Conservation (phyloP, 345 rosid species). For the Syzygium aqueum region DNA sequence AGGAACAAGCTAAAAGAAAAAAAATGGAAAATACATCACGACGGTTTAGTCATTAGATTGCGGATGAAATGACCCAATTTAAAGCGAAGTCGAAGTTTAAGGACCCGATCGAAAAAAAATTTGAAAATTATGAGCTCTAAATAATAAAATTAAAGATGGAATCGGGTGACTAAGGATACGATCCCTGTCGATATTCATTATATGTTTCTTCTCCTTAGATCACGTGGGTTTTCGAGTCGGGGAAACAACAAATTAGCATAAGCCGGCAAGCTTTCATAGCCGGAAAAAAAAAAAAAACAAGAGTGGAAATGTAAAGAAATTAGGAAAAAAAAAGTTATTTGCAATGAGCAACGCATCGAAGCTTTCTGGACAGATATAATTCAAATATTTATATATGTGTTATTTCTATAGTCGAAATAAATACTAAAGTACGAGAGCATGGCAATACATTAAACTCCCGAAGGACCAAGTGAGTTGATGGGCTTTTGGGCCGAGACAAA, state of each 20-base stretch:
- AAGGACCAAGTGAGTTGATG: neutral
- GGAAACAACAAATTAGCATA: neutral
- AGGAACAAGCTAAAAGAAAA: neutral
- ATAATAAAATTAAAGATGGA: neutral
- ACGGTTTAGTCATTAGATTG: neutral
- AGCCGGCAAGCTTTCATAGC: neutral
- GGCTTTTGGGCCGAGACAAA: neutral
- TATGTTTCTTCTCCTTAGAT: too few relatives aligned
- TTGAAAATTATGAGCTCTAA: neutral
- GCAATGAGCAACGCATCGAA: neutral
- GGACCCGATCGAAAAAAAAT: neutral
- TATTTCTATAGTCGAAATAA: neutral
- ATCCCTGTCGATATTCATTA: too few relatives aligned
- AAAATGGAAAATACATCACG: rapidly evolving
- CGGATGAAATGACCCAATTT: neutral
- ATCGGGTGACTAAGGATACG: neutral
- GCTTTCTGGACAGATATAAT: neutral
- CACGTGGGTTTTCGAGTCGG: too few relatives aligned
- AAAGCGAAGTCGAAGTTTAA: neutral
- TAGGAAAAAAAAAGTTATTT: neutral
- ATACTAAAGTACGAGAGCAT: rapidly evolving
- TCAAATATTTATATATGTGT: neutral
- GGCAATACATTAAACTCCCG: neutral
- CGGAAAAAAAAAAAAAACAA: neutral
- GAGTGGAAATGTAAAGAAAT: neutral